phyloP scores from a whole-genome alignment of 257 asterid species.

The Lavandula angustifolia region DNA sequence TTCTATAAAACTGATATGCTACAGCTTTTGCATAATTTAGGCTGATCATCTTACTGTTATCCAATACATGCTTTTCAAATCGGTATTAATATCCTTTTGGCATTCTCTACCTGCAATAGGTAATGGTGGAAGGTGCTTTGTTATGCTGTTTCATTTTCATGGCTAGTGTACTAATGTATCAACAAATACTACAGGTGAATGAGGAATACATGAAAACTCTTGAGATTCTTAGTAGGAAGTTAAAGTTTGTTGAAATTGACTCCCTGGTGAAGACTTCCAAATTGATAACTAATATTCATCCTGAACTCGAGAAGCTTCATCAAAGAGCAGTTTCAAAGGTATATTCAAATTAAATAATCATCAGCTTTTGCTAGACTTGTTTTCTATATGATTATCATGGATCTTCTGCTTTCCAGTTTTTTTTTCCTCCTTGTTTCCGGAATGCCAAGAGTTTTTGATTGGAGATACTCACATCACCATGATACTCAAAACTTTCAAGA shows the following conservation, averaged over 20 bases:
- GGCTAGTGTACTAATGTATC: slow-evolving; percentile 28
- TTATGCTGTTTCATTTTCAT: slow-evolving; percentile 17
- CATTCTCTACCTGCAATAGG: slow-evolving; percentile 34
- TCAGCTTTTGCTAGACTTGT: slow-evolving; percentile 12
- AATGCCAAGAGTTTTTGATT: slow-evolving; percentile 16
- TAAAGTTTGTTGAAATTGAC: slow-evolving; percentile 78
- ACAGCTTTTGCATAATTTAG: not conserved
- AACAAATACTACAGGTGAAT: slow-evolving; percentile 61
- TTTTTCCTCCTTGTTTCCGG: slow-evolving; percentile 16
- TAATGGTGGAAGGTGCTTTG: slow-evolving; percentile 23
- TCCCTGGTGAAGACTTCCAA: slow-evolving; percentile 77
- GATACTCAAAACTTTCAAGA: slow-evolving; percentile 19
- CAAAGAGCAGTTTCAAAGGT: slow-evolving; percentile 99
- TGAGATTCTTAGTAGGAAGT: slow-evolving; percentile 84
- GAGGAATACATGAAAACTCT: slow-evolving; percentile 91
- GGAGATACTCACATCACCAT: slow-evolving; percentile 23
- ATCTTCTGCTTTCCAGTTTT: slow-evolving; percentile 7
- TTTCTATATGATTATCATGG: slow-evolving; percentile 6
- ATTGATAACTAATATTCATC: slow-evolving; percentile 85
- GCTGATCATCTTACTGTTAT: slow-evolving; percentile 11
- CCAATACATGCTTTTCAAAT: slow-evolving; percentile 13
- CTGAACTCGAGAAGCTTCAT: slow-evolving; percentile 89
- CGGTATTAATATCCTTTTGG: not conserved
- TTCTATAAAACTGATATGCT: slow-evolving; percentile 17
- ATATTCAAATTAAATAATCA: slow-evolving; percentile 27